Conservation (phyloP, 352 stramenopile genomes). For the Phytopythium oedochilum region DNA sequence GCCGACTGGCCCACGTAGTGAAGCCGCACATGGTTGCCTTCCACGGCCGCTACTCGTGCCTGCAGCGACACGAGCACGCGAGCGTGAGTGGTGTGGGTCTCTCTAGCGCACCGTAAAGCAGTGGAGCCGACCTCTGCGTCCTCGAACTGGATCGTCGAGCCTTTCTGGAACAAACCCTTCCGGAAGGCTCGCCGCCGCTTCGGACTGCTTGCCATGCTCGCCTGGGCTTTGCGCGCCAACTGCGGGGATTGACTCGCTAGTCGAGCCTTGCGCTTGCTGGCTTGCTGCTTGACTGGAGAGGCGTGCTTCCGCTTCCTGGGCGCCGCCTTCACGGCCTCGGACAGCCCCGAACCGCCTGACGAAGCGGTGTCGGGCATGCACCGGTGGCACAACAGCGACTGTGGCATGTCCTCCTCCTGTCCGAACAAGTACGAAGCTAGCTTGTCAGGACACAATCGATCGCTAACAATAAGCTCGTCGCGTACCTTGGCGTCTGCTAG, state of each 20-base stretch:
- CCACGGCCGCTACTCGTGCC: constrained; percentile 60
- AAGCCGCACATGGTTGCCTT: constrained; percentile 71
- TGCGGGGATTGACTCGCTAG: constrained; percentile 1
- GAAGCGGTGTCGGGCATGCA: constrained; percentile 19
- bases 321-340: not conserved
- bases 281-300: constrained; percentile 11
- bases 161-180: constrained; percentile 55
- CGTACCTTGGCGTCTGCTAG: constrained; percentile 23
- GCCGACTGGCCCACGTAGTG: constrained; percentile 75
- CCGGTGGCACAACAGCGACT: constrained; percentile 52
- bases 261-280: constrained; percentile 7
- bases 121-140: constrained; percentile 40
- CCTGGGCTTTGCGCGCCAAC: not conserved
- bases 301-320: constrained; percentile 26
- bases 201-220: constrained; percentile 2
- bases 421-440: not conserved
- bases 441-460: not conserved
- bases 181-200: constrained; percentile 21
- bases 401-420: constrained; percentile 35
- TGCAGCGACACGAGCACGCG: constrained; percentile 6
- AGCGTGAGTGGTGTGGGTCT: not conserved
- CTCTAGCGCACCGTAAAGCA: not conserved
- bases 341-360: constrained; percentile 11
- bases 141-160: constrained; percentile 58
- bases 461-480: not conserved